These are phyloP conservation scores for Diaporthe sp. DNA, from an alignment of 2,329 filamentous ascomycete genomes.

Conservation along the genomic window DNA sequence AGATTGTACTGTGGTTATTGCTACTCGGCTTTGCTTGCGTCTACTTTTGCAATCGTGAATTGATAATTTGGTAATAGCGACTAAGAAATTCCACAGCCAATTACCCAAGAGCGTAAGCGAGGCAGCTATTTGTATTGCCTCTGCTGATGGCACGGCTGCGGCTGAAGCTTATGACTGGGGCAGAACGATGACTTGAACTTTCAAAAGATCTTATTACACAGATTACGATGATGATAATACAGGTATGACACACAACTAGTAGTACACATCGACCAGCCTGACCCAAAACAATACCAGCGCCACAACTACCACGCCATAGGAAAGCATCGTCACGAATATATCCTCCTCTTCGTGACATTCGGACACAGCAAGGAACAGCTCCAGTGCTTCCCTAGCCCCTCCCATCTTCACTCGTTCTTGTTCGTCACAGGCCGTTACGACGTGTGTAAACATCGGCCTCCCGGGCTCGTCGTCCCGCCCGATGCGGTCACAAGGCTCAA, in stretches of 20 bases:
- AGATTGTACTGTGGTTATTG: not conserved
- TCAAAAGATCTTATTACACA: constrained; percentile 25
- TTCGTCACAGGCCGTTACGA: constrained; percentile 6
- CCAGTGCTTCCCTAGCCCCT: constrained; percentile 34
- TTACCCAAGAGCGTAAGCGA: not conserved
- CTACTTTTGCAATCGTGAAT: not conserved
- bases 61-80: not conserved
- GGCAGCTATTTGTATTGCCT: not conserved
- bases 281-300: constrained; percentile 33
- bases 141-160: not conserved
- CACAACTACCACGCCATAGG: constrained; percentile 26
- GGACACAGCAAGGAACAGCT: not conserved
- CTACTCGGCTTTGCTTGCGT: not conserved
- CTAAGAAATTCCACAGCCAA: no score
- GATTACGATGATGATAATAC: constrained; percentile 17
- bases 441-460: constrained; percentile 22
- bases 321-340: constrained; percentile 40
- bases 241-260: constrained; percentile 24
- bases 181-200: constrained; percentile 9
- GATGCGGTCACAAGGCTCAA: not conserved
- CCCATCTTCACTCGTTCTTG: constrained; percentile 6
- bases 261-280: constrained; percentile 31
- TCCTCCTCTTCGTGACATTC: constrained; percentile 28
- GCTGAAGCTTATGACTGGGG: not conserved
- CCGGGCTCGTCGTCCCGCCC: not conserved